Evolutionary conservation across 2,329 filamentous ascomycete genomes (phyloP).

Genomic region (Phyllosticta citriasiana): DNA sequence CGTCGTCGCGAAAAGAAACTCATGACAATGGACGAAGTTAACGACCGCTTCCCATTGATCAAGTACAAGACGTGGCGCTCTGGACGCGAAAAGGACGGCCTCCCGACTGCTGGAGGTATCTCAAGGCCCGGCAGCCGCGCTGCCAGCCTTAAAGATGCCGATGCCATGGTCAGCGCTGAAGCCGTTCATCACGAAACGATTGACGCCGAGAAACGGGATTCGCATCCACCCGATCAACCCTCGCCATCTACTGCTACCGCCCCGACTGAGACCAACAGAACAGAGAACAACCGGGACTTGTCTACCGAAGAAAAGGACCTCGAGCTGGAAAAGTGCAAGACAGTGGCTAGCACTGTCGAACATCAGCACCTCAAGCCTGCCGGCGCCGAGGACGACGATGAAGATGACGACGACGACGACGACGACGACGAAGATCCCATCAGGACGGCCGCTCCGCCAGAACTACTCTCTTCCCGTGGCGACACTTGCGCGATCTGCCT

Average conservation of each 20-base stretch:
- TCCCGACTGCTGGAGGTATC: conserved; percentile 77
- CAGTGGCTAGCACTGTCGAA: conserved; percentile 19
- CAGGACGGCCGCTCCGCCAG: conserved; percentile 68
- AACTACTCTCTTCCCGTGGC: conserved; percentile 70
- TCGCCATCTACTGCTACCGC: not conserved
- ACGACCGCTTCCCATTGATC: conserved; percentile 87
- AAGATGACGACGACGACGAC: conserved; percentile 45
- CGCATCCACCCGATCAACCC: conserved; percentile 1
- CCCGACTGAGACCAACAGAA: conserved; percentile 12
- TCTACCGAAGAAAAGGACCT: conserved; percentile 18
- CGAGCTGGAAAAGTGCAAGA: conserved; percentile 22
- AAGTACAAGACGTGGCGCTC: conserved; percentile 97
- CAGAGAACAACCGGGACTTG: conserved; percentile 20
- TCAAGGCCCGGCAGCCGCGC: conserved; percentile 60
- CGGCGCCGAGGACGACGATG: conserved; percentile 13
- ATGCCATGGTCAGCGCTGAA: conserved; percentile 30
- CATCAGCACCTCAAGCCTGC: conserved; percentile 12
- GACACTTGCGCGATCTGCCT: conserved; percentile 96
- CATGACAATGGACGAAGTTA: conserved; percentile 98
- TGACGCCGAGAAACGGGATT: conserved; percentile 2
- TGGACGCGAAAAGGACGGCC: conserved; percentile 68
- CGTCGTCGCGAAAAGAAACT: conserved; percentile 92
- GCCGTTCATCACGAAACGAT: conserved; percentile 4
- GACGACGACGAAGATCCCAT: conserved; percentile 75
- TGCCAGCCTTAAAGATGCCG: conserved; percentile 59